Evolutionary conservation across 495 filamentous ascomycete genomes (phyloP), one percentile per base, ranked within the genome.

Genomic region (Talaromyces liani): DNA sequence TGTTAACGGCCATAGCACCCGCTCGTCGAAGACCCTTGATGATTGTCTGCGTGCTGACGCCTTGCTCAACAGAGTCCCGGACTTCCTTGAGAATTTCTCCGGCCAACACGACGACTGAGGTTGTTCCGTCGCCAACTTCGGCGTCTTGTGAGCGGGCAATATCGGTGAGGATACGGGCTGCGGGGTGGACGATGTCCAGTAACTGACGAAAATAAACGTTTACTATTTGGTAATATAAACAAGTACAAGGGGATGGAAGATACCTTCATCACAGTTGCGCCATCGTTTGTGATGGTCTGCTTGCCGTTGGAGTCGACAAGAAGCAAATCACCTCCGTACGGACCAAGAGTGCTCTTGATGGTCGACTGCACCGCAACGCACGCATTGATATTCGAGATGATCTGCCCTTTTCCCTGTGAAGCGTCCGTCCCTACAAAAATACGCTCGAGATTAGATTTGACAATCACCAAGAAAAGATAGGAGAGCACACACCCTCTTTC

Each of bases 131-230:
- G 69, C 94, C 94, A 56, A 98, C 94, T 82, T 98, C 94, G 64
- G 94, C 94, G 75, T 98, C 94, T 88, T 98, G 94, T 66, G 94
- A 98, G 71, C 94, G 88, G 59, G 94, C 94, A 70, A 98, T 98
- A 72, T 98, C 94, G 72, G 93, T 96, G 68, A 98, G 88, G 78
- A 98, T 97, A 73, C 94, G 89, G 67, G 94, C 94, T 67, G 94
- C 94, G 61, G 94, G 94, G 81, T 98, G 94, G 63, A 98, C 91
- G 71, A 98, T 97, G 76, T 98, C 94, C 65, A 98, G 87, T 49
- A 98, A 88, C 92, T 97, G 72, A 29, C 18, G 18, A 41, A 54
- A 6, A 12, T 24, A 22, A 41, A 18, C 0, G 4, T 24, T 24
- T 24, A 24, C 60, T 58, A 12, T 22, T n/a, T 31, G 10, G 18